Percentiles rank a stretch among this genome's conserved stretches.
phyloP scores from a whole-genome alignment of 805 yeast species.

The Wickerhamiella allomyrinae region DNA sequence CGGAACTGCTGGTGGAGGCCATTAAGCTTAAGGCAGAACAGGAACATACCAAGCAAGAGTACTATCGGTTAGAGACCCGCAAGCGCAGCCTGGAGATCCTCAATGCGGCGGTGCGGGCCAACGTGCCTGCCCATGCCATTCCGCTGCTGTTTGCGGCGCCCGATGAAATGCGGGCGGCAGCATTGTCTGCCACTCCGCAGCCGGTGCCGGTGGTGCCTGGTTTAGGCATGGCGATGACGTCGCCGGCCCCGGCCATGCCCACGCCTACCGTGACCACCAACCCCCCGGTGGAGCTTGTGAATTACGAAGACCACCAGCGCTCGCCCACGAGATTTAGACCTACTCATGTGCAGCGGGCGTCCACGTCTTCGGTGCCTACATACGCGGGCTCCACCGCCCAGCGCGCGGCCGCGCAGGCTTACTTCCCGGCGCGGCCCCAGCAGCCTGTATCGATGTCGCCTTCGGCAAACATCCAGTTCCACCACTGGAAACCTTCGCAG shows the following conservation, averaged over 20 bases:
- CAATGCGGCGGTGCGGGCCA: conserved; percentile 42
- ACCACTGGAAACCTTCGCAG: conserved; percentile 38
- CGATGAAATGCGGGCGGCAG: conserved; percentile 3
- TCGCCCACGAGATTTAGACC: conserved; percentile 14
- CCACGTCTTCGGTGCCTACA: conserved; percentile 16
- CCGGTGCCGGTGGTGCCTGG: conserved; percentile 1
- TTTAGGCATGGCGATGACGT: not conserved
- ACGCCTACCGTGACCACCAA: conserved; percentile 9
- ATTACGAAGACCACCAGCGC: conserved; percentile 11
- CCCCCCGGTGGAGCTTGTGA: conserved; percentile 15
- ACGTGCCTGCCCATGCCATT: conserved; percentile 50
- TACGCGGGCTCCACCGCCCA: conserved; percentile 8
- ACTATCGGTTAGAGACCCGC: conserved; percentile 48
- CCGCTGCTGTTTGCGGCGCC: conserved; percentile 38
- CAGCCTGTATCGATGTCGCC: conserved; percentile 10
- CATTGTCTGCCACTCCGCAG: conserved; percentile 4
- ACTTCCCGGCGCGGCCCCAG: conserved; percentile 10
- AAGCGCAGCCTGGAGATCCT: conserved; percentile 47
- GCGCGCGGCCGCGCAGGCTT: conserved; percentile 1
- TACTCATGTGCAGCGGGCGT: conserved; percentile 11
- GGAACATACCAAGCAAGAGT: conserved; percentile 73
- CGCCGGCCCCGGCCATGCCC: conserved; percentile 10
- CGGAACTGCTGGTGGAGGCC: conserved; percentile 43
- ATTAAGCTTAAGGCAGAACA: conserved; percentile 51
- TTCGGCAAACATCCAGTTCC: conserved; percentile 41